A percentile compares a stretch with the other conserved stretches of the same genome.
These are phyloP conservation scores for Ichthyophthirius multifiliis DNA, from an alignment of 169 alveolate genomes.

Conservation along the genomic window DNA sequence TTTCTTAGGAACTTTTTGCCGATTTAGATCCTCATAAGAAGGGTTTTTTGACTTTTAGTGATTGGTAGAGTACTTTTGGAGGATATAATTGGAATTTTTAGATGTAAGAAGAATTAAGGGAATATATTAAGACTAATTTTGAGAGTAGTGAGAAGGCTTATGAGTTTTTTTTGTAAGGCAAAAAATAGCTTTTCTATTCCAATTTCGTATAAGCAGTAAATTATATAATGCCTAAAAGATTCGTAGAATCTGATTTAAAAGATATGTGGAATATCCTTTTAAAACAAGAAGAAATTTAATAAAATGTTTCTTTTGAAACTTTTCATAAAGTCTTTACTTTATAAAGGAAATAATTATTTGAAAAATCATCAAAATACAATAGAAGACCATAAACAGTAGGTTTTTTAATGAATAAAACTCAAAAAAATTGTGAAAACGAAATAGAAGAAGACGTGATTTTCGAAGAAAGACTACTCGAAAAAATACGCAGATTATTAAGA, in stretches of 20 bases:
- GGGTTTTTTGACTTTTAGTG: conserved; percentile 66
- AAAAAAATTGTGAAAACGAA: no score
- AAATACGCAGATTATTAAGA: conserved; percentile 50
- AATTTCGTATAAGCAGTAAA: conserved; percentile 49
- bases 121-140: conserved; percentile 46
- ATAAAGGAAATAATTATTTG: no score
- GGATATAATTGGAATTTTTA: conserved; percentile 49
- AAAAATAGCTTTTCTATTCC: conserved; percentile 4
- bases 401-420: neutral
- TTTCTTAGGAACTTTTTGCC: conserved; percentile 59
- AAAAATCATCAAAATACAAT: no score
- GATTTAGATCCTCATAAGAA: conserved; percentile 79
- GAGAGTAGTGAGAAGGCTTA: conserved; percentile 48
- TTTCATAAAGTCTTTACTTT: no score
- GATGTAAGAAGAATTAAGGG: conserved; percentile 52
- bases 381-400: neutral
- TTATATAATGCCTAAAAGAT: conserved; percentile 50
- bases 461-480: conserved; percentile 45
- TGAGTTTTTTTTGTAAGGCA: conserved; percentile 51
- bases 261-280: conserved; percentile 35
- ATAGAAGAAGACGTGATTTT: neutral
- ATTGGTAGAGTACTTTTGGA: conserved; percentile 64
- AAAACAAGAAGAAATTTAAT: neutral
- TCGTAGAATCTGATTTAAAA: conserved; percentile 42
- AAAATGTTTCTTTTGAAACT: neutral